Base-by-base conservation (phyloP, 176 grass and related monocot genomes). In the Oropetium thomaeum region DNA sequence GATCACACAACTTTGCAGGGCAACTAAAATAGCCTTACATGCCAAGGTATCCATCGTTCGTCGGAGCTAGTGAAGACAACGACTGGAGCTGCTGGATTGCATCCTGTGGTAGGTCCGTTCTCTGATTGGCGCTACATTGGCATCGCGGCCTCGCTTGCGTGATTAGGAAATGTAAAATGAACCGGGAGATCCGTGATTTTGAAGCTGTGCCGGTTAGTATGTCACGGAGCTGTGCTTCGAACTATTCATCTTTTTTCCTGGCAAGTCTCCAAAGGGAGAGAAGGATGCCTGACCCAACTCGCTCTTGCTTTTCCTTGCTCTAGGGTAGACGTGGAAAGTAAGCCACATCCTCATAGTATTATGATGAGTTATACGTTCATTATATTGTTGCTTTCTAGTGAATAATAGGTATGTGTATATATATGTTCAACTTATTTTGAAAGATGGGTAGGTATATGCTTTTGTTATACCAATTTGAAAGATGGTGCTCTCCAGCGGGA, bases 271-370 rank as follows among this genome's bases (percentile, higher is more conserved):
- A 77, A 85, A 86, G 69, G 45, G 67, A 64, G 90, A 92, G 75
- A 90, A 79, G 69, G 91, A 93, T 90, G 73, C 58, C 77, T 83
- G 73, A 93, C 28, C 91, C 78, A 85, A 93, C 78, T 80, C 47
- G 10, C 40, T 81, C 52, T 72, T 58, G 51, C 61, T 83, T 78
- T 73, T 78, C 52, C 59, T 81, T 69, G 31, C 45, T 65, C 8
- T 23, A 55, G 41, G 17, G 43, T 34, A 43, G 37, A 69, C 48
- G 70, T 77, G 4, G 16, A 78, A 52, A 69, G 19, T 11, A 37
- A 58, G 79, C 29, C 13, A 77, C 26, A 30, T 12, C 29, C 13
- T 71, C 26, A 30, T 12, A 54, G 20, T 26, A 14, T 2, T 58
- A 15, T 38, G n/a, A 49, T 23, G 37, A 16, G 10, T 45, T 81